Evolutionary conservation across 73 alveolate genomes (phyloP).

Genomic region (Uronychia binucleata): DNA sequence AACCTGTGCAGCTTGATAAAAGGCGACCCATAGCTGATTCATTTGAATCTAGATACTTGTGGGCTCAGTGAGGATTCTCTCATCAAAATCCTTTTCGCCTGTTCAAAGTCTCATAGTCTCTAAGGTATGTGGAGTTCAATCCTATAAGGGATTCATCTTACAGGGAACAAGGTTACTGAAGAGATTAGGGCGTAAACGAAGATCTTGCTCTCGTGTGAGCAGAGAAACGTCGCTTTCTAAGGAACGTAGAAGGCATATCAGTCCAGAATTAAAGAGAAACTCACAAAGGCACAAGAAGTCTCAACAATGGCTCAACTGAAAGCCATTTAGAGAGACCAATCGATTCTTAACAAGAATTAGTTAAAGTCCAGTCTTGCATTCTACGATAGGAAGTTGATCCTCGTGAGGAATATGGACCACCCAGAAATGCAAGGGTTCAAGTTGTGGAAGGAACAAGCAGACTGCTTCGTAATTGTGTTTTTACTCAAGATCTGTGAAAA

Average conservation of each 20-base stretch:
- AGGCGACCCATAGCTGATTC: not conserved
- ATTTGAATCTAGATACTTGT: not conserved
- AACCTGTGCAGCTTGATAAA: not conserved
- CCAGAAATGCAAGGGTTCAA: not conserved
- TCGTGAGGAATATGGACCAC: not conserved
- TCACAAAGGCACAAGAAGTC: not conserved
- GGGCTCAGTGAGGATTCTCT: not conserved
- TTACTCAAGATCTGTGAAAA: not conserved
- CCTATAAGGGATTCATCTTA: not conserved
- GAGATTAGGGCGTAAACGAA: not conserved
- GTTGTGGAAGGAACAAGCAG: not conserved
- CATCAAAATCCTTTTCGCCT: not conserved
- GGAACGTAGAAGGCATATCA: not conserved
- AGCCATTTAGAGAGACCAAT: not conserved
- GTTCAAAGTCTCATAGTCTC: not conserved
- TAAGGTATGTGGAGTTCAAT: not conserved
- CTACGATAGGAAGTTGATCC: not conserved
- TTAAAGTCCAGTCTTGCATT: too few species aligned
- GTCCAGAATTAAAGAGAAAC: not conserved
- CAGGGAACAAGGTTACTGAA: not conserved
- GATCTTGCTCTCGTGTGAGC: not conserved
- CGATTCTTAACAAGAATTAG: too few species aligned
- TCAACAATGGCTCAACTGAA: not conserved
- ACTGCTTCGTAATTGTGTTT: not conserved
- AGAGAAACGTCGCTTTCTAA: not conserved